A percentile compares a stretch with the other conserved stretches of the same genome.
Conservation (phyloP, 1,284 basidiomycete species). For the Austroboletus novae-zelandiae region DNA sequence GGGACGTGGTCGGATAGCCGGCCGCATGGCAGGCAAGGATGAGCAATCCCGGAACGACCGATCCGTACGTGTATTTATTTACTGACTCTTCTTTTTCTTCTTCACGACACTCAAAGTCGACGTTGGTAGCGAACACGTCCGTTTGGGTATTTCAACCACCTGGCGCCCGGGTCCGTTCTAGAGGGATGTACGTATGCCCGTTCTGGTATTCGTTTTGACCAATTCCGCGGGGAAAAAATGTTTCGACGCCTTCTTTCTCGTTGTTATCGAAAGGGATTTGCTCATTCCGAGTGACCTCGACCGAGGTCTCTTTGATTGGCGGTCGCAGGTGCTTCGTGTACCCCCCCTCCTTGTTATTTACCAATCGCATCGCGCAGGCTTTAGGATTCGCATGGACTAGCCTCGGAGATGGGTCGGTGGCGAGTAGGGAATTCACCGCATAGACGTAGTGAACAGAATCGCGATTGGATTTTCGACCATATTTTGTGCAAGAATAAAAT, state of each 20-base stretch:
- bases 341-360: background rate
- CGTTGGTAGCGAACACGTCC: background rate
- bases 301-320: conserved; percentile 19
- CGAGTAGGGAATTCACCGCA: conserved; percentile 3
- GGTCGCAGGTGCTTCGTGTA: conserved; percentile 14
- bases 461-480: background rate
- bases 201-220: background rate
- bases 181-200: conserved; percentile 2
- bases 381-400: conserved; percentile 7
- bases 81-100: conserved; percentile 1
- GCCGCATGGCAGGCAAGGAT: conserved; percentile 3
- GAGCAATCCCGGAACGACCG: background rate
- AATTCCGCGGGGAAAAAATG: conserved; percentile 26
- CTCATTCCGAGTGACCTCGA: background rate
- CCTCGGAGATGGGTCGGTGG: conserved; percentile 14
- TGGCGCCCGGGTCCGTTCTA: conserved; percentile 5
- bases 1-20: conserved; percentile 1
- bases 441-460: conserved; percentile 9
- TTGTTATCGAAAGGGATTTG: conserved; percentile 4
- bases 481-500: conserved; percentile 28
- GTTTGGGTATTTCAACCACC: background rate
- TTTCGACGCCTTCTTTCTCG: conserved; percentile 10
- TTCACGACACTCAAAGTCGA: background rate
- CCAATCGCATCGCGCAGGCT: background rate
- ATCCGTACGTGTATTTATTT: conserved; percentile 1